Evolutionary conservation across 179 eudicot species (phyloP).

Genomic region (Drosera spatulata): DNA sequence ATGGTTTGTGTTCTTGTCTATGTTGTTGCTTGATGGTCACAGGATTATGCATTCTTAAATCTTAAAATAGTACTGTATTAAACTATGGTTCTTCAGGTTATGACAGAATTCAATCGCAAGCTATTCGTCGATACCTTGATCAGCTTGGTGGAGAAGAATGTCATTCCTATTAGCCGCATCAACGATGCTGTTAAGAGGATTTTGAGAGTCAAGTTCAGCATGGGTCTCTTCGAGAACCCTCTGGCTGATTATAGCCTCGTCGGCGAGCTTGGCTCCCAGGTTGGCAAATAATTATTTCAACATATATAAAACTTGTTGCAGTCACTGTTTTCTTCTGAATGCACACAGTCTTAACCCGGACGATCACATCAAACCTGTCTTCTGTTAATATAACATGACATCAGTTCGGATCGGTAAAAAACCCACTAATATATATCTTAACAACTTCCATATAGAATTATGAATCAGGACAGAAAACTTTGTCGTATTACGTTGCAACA

Average conservation of each 20-base stretch:
- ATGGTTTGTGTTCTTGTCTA: constrained; percentile 17
- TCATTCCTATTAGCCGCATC: constrained; percentile 24
- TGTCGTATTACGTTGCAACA: too few species aligned
- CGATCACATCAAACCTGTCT: not conserved
- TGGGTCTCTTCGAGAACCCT: constrained; percentile 74
- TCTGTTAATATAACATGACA: not conserved
- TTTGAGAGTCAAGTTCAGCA: constrained; percentile 29
- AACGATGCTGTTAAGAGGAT: constrained; percentile 39
- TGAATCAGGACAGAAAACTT: too few species aligned
- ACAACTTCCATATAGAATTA: too few species aligned
- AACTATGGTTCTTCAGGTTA: constrained; percentile 10
- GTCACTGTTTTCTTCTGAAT: too few species aligned
- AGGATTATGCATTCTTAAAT: not conserved
- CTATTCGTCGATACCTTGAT: constrained; percentile 17
- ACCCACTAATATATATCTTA: not conserved
- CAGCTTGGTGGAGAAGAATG: constrained; percentile 19
- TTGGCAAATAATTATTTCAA: too few species aligned
- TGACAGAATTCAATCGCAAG: constrained; percentile 21
- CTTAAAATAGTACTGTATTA: not conserved
- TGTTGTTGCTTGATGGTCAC: not conserved
- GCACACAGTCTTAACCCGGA: too few species aligned
- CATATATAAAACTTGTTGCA: too few species aligned
- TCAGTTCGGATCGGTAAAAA: constrained; percentile 1
- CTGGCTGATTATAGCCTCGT: constrained; percentile 40
- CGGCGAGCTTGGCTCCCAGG: constrained; percentile 42